Evolutionary conservation across 495 filamentous ascomycete genomes (phyloP).

Genomic region (Lepraria neglecta): DNA sequence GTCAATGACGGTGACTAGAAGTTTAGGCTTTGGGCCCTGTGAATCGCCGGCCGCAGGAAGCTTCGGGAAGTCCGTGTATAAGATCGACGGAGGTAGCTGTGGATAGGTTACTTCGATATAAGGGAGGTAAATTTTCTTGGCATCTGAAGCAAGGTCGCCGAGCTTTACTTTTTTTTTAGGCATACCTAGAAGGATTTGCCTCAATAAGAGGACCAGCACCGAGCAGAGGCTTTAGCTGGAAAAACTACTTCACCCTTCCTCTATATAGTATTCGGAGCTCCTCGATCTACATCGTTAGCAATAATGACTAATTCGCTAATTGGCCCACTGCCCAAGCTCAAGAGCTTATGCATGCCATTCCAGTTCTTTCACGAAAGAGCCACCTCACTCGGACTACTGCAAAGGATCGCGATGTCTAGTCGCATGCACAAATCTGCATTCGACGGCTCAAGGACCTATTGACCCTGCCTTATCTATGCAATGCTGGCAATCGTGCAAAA

Average conservation of each 20-base stretch:
- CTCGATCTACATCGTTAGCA: neutral
- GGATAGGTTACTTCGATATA: neutral
- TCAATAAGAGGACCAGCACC: neutral
- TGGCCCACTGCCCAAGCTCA: neutral
- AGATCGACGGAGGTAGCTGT: neutral
- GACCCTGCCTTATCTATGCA: too few species aligned
- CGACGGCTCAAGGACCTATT: too few species aligned
- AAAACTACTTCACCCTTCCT: neutral
- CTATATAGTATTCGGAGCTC: neutral
- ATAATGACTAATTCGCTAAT: neutral
- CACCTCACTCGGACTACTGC: too few species aligned
- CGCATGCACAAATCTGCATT: too few species aligned
- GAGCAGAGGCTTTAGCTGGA: neutral
- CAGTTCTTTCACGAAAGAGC: neutral
- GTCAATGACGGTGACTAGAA: conserved; percentile 43
- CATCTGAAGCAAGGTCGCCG: neutral
- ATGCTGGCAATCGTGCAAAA: too few species aligned
- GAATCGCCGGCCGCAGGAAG: neutral
- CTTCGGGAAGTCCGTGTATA: neutral
- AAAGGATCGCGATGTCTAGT: too few species aligned
- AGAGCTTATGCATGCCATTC: neutral
- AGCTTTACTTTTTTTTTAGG: neutral
- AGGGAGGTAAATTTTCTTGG: neutral
- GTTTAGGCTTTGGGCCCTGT: conserved; percentile 10
- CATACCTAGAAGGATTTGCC: neutral